Percentiles rank a stretch among this genome's conserved stretches.
Conservation (phyloP, 768 basidiomycete genomes). For the Suillus bovinus region DNA sequence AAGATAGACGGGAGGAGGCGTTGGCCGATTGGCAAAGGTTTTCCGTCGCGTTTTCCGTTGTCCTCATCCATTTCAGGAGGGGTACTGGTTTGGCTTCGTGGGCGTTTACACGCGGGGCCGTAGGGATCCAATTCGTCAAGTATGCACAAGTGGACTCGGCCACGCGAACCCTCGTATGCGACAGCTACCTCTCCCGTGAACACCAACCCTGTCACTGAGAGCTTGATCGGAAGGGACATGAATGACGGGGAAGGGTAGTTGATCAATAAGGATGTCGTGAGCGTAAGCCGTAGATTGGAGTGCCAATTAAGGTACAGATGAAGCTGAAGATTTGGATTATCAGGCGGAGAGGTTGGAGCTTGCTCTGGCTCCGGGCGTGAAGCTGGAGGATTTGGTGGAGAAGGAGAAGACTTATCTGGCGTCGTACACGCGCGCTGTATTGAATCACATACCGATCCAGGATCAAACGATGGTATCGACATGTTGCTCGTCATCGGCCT, state of each 20-base stretch:
- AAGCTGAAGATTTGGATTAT: slow-evolving; percentile 76
- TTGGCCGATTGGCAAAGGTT: slow-evolving; percentile 78
- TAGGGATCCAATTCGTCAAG: slow-evolving; percentile 88
- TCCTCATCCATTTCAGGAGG: slow-evolving; percentile 70
- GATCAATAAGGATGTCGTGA: slow-evolving; percentile 91
- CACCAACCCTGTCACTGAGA: slow-evolving; percentile 86
- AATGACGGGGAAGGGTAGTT: slow-evolving; percentile 96
- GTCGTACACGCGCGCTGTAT: slow-evolving; percentile 19
- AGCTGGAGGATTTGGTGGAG: slow-evolving; percentile 14
- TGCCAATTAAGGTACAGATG: slow-evolving; percentile 86
- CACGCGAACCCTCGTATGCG: slow-evolving; percentile 84
- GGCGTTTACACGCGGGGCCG: slow-evolving; percentile 65
- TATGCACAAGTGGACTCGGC: slow-evolving; percentile 84
- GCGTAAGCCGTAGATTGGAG: slow-evolving; percentile 83
- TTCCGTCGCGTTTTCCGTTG: slow-evolving; percentile 47
- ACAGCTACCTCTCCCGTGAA: slow-evolving; percentile 87
- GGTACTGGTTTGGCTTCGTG: slow-evolving; percentile 45
- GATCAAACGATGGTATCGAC: slow-evolving; percentile 22
- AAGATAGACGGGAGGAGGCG: slow-evolving; percentile 82
- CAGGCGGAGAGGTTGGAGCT: slow-evolving; percentile 30
- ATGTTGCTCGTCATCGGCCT: slow-evolving; percentile 20
- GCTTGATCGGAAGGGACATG: slow-evolving; percentile 95
- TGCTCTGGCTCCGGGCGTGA: slow-evolving; percentile 20
- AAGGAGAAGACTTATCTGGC: slow-evolving; percentile 17
- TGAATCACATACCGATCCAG: slow-evolving; percentile 16